Percentiles rank a stretch among this genome's conserved stretches.
phyloP scores from a whole-genome alignment of 495 filamentous ascomycete species.

The Emericellopsis terricola region DNA sequence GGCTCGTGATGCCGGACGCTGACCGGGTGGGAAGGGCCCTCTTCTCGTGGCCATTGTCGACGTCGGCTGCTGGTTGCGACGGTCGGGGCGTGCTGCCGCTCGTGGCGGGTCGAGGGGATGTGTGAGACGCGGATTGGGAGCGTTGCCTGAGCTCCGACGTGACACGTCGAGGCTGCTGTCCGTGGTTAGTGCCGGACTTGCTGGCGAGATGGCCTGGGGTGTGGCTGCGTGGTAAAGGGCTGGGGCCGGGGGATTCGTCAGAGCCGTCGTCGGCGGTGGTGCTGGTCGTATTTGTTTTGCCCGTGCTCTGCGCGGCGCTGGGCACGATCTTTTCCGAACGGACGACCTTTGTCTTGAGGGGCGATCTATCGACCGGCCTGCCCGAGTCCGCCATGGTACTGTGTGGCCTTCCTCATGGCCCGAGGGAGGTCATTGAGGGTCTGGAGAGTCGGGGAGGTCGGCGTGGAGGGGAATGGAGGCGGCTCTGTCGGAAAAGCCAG shows the following conservation, averaged over 20 bases:
- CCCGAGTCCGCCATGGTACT: slow-evolving; percentile 14
- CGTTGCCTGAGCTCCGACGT: slow-evolving; percentile 24
- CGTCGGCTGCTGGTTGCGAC: slow-evolving; percentile 2
- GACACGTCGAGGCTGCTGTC: neutral
- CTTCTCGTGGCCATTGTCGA: slow-evolving; percentile 7
- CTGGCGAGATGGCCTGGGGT: slow-evolving; percentile 34
- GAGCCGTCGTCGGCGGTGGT: slow-evolving; percentile 7
- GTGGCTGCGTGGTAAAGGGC: slow-evolving; percentile 24
- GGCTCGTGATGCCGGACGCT: slow-evolving; percentile 30
- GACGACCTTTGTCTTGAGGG: slow-evolving; percentile 15
- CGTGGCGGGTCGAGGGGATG: slow-evolving; percentile 7
- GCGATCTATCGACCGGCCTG: slow-evolving; percentile 12
- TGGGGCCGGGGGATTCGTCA: slow-evolving; percentile 5
- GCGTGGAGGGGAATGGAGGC: too few species aligned
- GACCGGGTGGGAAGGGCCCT: slow-evolving; percentile 24
- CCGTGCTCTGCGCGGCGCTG: slow-evolving; percentile 9
- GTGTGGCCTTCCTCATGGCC: slow-evolving; percentile 1
- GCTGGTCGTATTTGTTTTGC: slow-evolving; percentile 10
- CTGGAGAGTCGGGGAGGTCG: too few species aligned
- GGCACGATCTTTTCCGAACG: slow-evolving; percentile 24
- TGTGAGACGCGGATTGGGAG: slow-evolving; percentile 21
- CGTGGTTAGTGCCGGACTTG: slow-evolving; percentile 14
- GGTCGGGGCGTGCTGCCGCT: slow-evolving; percentile 10
- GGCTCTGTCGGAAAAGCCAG: too few species aligned
- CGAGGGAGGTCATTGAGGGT: too few species aligned